Evolutionary conservation across 2,329 filamentous ascomycete species (phyloP).

Genomic region (Claviceps quebecensis): DNA sequence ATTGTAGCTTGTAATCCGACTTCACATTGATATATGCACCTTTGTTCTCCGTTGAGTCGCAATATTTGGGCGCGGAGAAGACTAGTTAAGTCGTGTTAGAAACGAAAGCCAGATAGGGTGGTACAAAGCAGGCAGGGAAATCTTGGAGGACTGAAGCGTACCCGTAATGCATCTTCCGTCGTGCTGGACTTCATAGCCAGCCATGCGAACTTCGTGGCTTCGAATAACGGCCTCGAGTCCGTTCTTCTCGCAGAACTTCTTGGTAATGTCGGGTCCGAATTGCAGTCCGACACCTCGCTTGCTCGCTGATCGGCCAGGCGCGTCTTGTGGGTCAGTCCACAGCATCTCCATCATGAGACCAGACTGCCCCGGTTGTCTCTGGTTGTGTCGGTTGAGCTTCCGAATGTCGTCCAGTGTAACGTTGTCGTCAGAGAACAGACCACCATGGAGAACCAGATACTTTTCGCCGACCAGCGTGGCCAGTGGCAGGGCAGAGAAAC

Average conservation of each 20-base stretch:
- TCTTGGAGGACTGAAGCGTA: conserved; percentile 23
- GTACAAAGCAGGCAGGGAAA: background rate
- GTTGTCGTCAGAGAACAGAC: conserved; percentile 91
- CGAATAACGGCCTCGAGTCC: conserved; percentile 88
- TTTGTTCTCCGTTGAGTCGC: conserved; percentile 95
- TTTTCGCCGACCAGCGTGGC: conserved; percentile 85
- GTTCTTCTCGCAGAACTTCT: conserved; percentile 93
- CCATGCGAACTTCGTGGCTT: conserved; percentile 97
- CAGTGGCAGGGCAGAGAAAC: conserved; percentile 84
- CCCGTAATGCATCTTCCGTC: conserved; percentile 88
- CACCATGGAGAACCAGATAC: conserved; percentile 85
- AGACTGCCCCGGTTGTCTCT: conserved; percentile 82
- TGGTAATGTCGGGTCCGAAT: conserved; percentile 93
- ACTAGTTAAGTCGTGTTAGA: conserved; percentile 33
- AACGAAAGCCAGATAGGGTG: conserved; percentile 14
- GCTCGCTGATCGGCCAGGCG: conserved; percentile 77
- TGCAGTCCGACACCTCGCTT: conserved; percentile 95
- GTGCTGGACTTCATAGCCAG: conserved; percentile 97
- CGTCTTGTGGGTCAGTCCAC: conserved; percentile 90
- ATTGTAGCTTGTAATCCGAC: conserved; percentile 79
- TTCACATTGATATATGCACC: conserved; percentile 97
- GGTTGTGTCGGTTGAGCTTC: conserved; percentile 78
- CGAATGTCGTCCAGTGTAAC: conserved; percentile 85
- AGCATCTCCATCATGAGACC: conserved; percentile 99
- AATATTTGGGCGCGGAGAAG: conserved; percentile 95